Evolutionary conservation across 257 asterid genomes (phyloP), one percentile per base, ranked within the genome.

Genomic region (Lantana camara): DNA sequence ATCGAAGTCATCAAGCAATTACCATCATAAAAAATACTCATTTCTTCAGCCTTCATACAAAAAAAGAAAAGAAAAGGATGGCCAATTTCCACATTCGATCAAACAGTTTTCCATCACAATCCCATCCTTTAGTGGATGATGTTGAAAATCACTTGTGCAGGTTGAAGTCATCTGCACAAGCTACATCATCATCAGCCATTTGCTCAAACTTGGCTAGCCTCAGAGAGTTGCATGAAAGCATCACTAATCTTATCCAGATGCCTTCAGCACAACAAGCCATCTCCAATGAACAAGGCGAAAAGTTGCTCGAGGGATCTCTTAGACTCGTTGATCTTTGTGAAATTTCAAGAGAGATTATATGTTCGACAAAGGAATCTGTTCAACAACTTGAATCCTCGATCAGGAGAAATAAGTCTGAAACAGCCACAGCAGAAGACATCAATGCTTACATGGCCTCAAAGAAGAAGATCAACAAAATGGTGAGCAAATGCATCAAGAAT

Each of bases 81-180:
- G 66, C 71, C 20, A 32, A 57, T 19, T 30, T 17, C 63, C 82
- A 70, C 23, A 20, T 60, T 47, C 70, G 78, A 49, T 67, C 82
- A 7, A 70, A 59, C 46, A 80, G 80, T 47, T 75, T 75, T 40
- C 84, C 84, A 17, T 45, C 80, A 9, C 66, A 68, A 60, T 73
- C 83, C 45, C 74, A 76, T 57, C 84, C 87, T 5, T 45, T 51
- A 47, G 13, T 67, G 50, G 38, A 15, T 0, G 35, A 15, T 7
- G 65, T 64, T 17, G 68, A 68, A 54, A 68, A 76, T 23, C 70
- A 62, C 3, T 45, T 79, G 40, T 50, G 23, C 46, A 79, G 77
- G 41, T 42, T 79, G 38, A 76, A 44, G 57, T 38, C 76, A 14
- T 74, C 77, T 0, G 1, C 40, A 9, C 56, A 62, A 70, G 63